Conservation (phyloP, 2,329 filamentous ascomycete species). For the Chalaropsis thielavioides region DNA sequence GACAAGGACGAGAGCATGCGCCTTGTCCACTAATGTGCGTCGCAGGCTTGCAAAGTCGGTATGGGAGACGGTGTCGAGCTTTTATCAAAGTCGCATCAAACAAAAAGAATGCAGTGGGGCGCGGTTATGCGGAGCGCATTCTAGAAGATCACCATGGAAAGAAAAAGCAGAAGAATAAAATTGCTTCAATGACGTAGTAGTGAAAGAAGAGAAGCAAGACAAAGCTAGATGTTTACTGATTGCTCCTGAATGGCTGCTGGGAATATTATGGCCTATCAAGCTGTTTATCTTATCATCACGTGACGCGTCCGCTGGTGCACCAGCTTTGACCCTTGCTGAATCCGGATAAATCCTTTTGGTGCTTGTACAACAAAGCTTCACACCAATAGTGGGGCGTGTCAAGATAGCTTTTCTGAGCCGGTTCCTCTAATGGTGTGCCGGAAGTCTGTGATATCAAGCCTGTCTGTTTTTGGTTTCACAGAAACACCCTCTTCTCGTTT, state of each 20-base stretch:
- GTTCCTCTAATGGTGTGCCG: background rate
- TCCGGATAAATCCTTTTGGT: background rate
- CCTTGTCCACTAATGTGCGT: too few relatives aligned
- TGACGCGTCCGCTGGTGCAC: background rate
- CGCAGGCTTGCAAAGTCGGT: too few relatives aligned
- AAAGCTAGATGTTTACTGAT: too few relatives aligned
- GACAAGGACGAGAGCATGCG: background rate
- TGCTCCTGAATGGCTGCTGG: background rate
- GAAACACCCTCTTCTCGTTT: background rate
- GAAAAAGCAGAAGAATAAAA: background rate
- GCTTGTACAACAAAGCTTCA: background rate
- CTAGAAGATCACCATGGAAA: background rate
- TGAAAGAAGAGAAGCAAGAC: too few relatives aligned
- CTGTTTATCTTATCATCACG: background rate
- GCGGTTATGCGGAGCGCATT: background rate
- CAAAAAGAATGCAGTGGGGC: background rate
- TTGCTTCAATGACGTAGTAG: background rate
- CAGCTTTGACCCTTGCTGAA: background rate
- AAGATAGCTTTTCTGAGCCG: background rate
- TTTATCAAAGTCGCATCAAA: background rate
- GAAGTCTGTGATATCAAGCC: background rate
- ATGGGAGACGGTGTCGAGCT: too few relatives aligned
- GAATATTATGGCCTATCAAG: background rate
- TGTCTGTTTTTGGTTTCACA: background rate
- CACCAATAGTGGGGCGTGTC: background rate